These are phyloP conservation scores for Cyanidioschyzon merolae DNA, from an alignment of 23 red algal species.

Conservation along the genomic window DNA sequence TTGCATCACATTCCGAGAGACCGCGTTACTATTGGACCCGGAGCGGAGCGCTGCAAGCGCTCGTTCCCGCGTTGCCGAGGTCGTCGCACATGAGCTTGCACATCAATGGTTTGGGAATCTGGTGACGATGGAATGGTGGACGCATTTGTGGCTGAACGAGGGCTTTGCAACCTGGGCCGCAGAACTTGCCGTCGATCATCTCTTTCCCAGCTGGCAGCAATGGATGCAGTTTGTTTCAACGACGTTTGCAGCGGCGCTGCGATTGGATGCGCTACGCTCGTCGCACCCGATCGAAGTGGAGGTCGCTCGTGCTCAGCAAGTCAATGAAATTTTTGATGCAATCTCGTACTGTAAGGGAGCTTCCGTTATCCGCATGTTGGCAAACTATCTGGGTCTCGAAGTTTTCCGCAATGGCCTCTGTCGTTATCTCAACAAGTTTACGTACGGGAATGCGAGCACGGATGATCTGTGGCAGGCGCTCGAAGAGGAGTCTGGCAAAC, in stretches of 20 bases:
- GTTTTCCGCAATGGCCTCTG: slow-evolving; percentile 20
- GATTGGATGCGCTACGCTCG: slow-evolving; percentile 19
- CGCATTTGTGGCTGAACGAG: slow-evolving; percentile 39
- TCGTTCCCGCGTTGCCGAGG: slow-evolving; percentile 24
- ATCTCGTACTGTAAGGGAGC: slow-evolving; percentile 40
- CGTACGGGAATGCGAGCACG: slow-evolving; percentile 21
- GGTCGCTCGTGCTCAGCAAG: slow-evolving; percentile 17
- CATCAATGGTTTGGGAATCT: slow-evolving; percentile 43
- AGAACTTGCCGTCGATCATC: slow-evolving; percentile 27
- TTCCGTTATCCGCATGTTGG: slow-evolving; percentile 38
- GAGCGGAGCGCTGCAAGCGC: slow-evolving; percentile 10
- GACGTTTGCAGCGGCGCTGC: slow-evolving; percentile 28
- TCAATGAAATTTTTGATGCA: slow-evolving; percentile 38
- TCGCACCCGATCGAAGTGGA: slow-evolving; percentile 38
- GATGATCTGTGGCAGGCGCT: slow-evolving; percentile 28
- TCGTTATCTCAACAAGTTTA: slow-evolving; percentile 25
- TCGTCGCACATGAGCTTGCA: slow-evolving; percentile 33
- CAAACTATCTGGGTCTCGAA: slow-evolving; percentile 25
- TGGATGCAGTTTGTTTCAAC: slow-evolving; percentile 36
- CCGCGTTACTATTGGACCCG: slow-evolving; percentile 30
- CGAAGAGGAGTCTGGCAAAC: slow-evolving; percentile 30
- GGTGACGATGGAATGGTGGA: slow-evolving; percentile 49
- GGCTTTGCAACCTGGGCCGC: slow-evolving; percentile 40
- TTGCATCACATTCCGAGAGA: slow-evolving; percentile 30
- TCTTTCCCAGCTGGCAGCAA: slow-evolving; percentile 27